Base-by-base conservation (phyloP, 2,329 filamentous ascomycete species). In the Alternaria sp. region DNA sequence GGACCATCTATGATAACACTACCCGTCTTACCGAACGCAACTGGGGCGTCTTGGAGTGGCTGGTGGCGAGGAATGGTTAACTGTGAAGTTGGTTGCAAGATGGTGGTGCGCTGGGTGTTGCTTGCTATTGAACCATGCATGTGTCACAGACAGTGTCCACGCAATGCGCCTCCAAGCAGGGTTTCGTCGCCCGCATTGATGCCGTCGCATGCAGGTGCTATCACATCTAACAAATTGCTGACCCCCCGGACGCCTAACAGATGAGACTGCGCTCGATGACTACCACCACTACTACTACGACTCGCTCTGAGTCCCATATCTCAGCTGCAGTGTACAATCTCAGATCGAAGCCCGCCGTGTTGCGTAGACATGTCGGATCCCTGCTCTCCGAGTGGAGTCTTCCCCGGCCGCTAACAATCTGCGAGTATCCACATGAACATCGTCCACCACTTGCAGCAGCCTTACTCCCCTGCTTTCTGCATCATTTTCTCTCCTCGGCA, bases 391-490 rank as follows among this genome's bases (percentile, higher is more conserved):
- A 46, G 59, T 63, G 63, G 59, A 55, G 32, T 43, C 45, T 66
- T 60, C 62, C 64, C 64, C 60, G 64, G 64, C 32, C 64, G 65
- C 67, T 65, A 69, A 55, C 53, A 48, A 54, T 32, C 28, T 54
- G 40, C 28, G 40, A 43, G 38, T 54, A 34, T 34, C 51, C 51
- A 54, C 51, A 32, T 34, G 27, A 44, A 41, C 46, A 38, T 27
- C 30, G 46, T 30, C 58, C 54, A 48, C 59, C 57, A 64, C 56
- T 46, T 34, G 60, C 57, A 62, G 65, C 59, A 61, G 54, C 54
- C 60, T 44, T 48, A 62, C 54, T 38, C 32, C 30, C 46, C 54
- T 55, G 32, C 32, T 36, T 55, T 63, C 54, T 63, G 44, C 57
- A 60, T 45, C 32, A 12, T 51, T 44, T 41, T 52, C 46, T 57